Evolutionary conservation across 2,329 filamentous ascomycete species (phyloP), one percentile per base, ranked within the genome.

Genomic region (Penicillium sp.): DNA sequence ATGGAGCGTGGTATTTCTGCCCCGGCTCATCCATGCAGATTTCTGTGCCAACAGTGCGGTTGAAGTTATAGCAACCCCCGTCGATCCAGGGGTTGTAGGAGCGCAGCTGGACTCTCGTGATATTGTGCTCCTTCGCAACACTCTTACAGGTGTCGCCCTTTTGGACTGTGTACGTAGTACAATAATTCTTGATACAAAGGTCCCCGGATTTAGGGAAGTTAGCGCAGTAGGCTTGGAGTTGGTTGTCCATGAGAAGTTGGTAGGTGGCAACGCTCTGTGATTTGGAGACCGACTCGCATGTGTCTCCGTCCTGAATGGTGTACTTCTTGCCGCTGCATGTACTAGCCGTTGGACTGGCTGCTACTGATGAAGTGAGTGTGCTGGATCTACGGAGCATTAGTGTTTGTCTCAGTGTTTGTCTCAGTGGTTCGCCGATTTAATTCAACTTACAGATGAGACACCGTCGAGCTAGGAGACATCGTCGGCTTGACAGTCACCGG

Each of bases 1-100:
- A 50, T 7, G 47, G 47, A 3, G 38, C 34, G 22, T 21, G 22
- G 24, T 50, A 55, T 39, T 47, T 47, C 22, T 50, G 22, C 9
- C 47, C 42, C 2, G 53, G 53, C 41, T 50, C 27, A 14, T 46
- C 36, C 27, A 55, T 42, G 18, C 48, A 56, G 31, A 56, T 52
- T 16, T 45, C 10, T 9, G 44, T 48, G 5, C 40, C 54, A n/a
- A 53, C 40, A 2, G 44, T 36, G 13, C 45, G 32, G 32, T 52
- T 40, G 32, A 49, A 48, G 16, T 52, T 48, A 18, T 41, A 48
- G 45, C 48, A 56, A n/a, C 31, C 41, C 5, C 39, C n/a, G 32
- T 52, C 45, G 7, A 56, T 49, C 24, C 31, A 41, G 11, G 55
- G 53, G 43, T 58, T 58, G 22, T 45, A 60, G 9, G 53, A 32